Conservation (phyloP, 2,329 filamentous ascomycete species). For the Hymenoscyphus fructigenus region DNA sequence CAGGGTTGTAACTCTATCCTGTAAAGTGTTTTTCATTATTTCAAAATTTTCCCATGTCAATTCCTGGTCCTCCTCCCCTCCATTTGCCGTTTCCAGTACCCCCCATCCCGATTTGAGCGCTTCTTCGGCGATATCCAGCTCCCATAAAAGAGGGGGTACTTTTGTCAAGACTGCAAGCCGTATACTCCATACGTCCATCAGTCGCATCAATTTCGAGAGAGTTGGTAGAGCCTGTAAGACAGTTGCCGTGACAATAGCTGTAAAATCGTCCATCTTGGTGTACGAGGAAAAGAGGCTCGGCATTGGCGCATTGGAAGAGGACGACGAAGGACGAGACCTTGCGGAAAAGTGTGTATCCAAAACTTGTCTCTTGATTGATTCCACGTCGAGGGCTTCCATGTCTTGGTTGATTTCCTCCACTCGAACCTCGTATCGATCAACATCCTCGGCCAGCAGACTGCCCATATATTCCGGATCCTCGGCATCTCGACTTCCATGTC, state of each 20-base stretch:
- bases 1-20: slow-evolving; percentile 66
- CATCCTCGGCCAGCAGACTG: slow-evolving; percentile 63
- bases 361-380: slow-evolving; percentile 88
- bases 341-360: slow-evolving; percentile 74
- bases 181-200: slow-evolving; percentile 77
- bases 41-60: slow-evolving; percentile 46
- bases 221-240: slow-evolving; percentile 86
- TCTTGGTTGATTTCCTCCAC: slow-evolving; percentile 71
- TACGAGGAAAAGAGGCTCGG: slow-evolving; percentile 52
- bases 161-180: slow-evolving; percentile 73
- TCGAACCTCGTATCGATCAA: slow-evolving; percentile 68
- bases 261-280: slow-evolving; percentile 81
- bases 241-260: slow-evolving; percentile 85
- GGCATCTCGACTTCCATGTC: slow-evolving; percentile 12
- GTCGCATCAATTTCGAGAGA: slow-evolving; percentile 67
- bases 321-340: slow-evolving; percentile 52
- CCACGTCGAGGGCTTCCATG: slow-evolving; percentile 69
- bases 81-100: slow-evolving; percentile 45
- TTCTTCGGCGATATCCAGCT: slow-evolving; percentile 64
- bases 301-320: slow-evolving; percentile 44
- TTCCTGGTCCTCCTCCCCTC: slow-evolving; percentile 13
- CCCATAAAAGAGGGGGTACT: slow-evolving; percentile 65
- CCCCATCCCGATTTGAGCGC: slow-evolving; percentile 68
- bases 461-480: slow-evolving; percentile 45
- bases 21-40: slow-evolving; percentile 62